These are phyloP conservation scores for Candida gorgasii DNA, from an alignment of 805 yeast species.

Conservation along the genomic window DNA sequence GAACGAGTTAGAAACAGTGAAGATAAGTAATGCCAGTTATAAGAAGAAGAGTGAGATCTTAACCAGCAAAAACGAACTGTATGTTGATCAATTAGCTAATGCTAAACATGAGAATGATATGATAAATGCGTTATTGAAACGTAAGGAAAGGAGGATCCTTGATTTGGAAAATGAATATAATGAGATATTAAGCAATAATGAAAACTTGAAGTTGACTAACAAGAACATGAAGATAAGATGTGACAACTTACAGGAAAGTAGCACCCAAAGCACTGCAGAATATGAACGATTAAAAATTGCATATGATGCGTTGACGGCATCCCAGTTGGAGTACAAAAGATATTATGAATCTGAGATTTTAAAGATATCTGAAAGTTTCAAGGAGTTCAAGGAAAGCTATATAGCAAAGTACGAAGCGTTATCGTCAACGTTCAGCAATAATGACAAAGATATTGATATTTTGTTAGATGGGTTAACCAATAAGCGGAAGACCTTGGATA, in stretches of 20 bases:
- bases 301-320: slow-evolving; percentile 55
- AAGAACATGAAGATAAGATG: slow-evolving; percentile 53
- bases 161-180: slow-evolving; percentile 64
- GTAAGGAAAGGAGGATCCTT: slow-evolving; percentile 67
- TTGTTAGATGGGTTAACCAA: slow-evolving; percentile 49
- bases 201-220: slow-evolving; percentile 49
- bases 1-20: slow-evolving; percentile 44
- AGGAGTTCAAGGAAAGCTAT: slow-evolving; percentile 36
- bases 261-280: slow-evolving; percentile 49
- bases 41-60: slow-evolving; percentile 52
- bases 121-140: slow-evolving; percentile 61
- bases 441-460: slow-evolving; percentile 52
- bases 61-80: slow-evolving; percentile 50
- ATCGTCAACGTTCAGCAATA: slow-evolving; percentile 36
- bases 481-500: slow-evolving; percentile 51
- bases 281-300: slow-evolving; percentile 56
- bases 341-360: slow-evolving; percentile 48
- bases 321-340: slow-evolving; percentile 53
- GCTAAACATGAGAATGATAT: slow-evolving; percentile 78
- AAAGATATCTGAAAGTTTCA: slow-evolving; percentile 37
- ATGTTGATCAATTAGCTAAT: slow-evolving; percentile 65
- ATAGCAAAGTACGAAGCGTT: slow-evolving; percentile 36
- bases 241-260: slow-evolving; percentile 48
- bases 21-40: slow-evolving; percentile 45
- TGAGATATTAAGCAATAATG: slow-evolving; percentile 48